Evolutionary conservation across 805 yeast species (phyloP).

Genomic region (Kazachstania bromeliacearum): DNA sequence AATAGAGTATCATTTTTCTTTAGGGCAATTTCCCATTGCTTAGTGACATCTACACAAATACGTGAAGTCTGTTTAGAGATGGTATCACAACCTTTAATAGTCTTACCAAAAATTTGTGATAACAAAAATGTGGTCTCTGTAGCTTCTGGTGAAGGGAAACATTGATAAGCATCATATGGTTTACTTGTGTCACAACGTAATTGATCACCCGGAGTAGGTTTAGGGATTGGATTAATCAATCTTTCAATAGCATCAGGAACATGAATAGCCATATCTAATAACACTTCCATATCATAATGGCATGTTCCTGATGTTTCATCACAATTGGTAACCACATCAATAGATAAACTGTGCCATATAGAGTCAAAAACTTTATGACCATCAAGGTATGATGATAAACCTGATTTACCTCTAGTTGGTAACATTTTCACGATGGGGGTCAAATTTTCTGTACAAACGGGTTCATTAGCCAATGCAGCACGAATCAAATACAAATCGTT

Average conservation of each 20-base stretch:
- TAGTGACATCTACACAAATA: constrained; percentile 33
- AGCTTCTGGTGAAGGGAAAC: constrained; percentile 66
- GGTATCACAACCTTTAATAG: constrained; percentile 54
- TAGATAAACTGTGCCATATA: constrained; percentile 88
- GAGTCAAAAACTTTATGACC: constrained; percentile 89
- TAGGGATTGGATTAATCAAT: constrained; percentile 61
- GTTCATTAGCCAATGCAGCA: constrained; percentile 90
- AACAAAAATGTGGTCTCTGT: constrained; percentile 42
- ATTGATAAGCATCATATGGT: constrained; percentile 50
- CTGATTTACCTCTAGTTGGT: constrained; percentile 88
- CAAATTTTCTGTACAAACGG: constrained; percentile 91
- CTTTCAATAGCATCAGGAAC: constrained; percentile 59
- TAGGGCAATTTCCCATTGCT: constrained; percentile 38
- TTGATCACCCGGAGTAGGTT: constrained; percentile 61
- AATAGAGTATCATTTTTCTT: constrained; percentile 24
- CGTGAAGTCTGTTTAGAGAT: constrained; percentile 37
- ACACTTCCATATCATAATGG: constrained; percentile 47
- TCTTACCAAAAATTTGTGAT: constrained; percentile 59
- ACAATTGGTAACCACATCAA: constrained; percentile 62
- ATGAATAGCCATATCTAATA: constrained; percentile 64
- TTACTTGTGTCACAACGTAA: constrained; percentile 65
- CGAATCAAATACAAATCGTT: constrained; percentile 50
- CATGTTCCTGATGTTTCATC: constrained; percentile 32
- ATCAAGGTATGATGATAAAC: constrained; percentile 72
- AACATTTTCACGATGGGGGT: constrained; percentile 86